phyloP scores from a whole-genome alignment of 805 yeast species.

The Kuraishia cidri region DNA sequence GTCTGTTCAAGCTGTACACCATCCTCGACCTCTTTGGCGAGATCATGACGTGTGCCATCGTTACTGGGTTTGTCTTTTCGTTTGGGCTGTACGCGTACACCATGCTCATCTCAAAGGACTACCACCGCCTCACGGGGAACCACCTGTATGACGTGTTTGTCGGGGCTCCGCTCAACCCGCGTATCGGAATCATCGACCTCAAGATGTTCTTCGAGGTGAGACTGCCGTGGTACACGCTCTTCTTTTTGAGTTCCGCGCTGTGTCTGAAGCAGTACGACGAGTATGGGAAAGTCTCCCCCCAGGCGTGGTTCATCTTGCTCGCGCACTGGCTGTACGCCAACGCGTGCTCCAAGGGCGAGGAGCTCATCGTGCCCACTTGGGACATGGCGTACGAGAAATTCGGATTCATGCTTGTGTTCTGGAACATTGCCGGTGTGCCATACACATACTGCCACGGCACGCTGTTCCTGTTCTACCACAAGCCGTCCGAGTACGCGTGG shows the following conservation, averaged over 20 bases:
- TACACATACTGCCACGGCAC: conserved; percentile 96
- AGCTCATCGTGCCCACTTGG: conserved; percentile 96
- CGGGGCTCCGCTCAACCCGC: conserved; percentile 97
- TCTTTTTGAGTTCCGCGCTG: conserved; percentile 67
- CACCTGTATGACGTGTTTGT: conserved; percentile 85
- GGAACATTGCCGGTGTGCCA: conserved; percentile 99
- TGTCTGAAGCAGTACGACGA: conserved; percentile 72
- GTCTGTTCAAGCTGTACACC: conserved; percentile 63
- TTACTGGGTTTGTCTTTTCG: conserved; percentile 65
- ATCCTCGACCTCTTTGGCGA: conserved; percentile 80
- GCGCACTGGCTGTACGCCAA: conserved; percentile 95
- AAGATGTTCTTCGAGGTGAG: conserved; percentile 98
- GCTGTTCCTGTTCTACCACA: conserved; percentile 70
- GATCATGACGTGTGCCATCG: conserved; percentile 87
- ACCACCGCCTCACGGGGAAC: conserved; percentile 88
- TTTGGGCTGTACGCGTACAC: conserved; percentile 64
- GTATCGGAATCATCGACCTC: conserved; percentile 85
- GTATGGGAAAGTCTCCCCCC: conserved; percentile 75
- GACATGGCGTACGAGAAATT: conserved; percentile 99
- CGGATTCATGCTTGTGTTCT: conserved; percentile 97
- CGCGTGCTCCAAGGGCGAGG: conserved; percentile 97
- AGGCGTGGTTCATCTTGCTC: conserved; percentile 59
- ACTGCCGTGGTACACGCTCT: conserved; percentile 90
- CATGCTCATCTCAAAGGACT: conserved; percentile 56
- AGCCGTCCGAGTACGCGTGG: conserved; percentile 78